Base-by-base conservation (phyloP, 192 early-diverging fungal species). In the Allomyces javanicus region DNA sequence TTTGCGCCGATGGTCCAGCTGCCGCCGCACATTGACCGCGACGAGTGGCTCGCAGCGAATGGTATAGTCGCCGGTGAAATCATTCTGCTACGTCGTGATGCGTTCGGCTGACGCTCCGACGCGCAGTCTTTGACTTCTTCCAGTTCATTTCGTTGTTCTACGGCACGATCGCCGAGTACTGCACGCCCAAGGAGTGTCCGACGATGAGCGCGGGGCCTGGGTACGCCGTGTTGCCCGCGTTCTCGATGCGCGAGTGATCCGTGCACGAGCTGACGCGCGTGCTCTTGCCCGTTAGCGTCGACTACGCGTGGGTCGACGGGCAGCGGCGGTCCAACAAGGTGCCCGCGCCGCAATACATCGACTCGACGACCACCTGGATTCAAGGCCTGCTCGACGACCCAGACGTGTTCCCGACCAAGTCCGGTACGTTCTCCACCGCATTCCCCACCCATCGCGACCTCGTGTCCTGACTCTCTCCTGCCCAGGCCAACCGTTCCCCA, bases 281-380 rank as follows among this genome's bases (percentile, higher is more conserved):
- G 43, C 43, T 66, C 44, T 12, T 45, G 55, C 65, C n/a, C 21
- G 14, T 19, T 67, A 83, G 78, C 63, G 75, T 75, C 66, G 94
- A 97, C 68, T 97, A 94, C 73, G 83, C 83, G 9, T 98, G 95
- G 95, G 86, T 85, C 62, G 95, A 98, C 77, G 86, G 83, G 14
- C 79, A 84, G 62, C 79, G 83, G 62, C 86, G 85, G 67, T 87
- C 85, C 58, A 76, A 87, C 26, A 96, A 92, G 71, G 78, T 93
- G 43, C 81, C 91, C 9, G 95, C 95, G 27, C 86, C 89, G n/a
- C 89, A 93, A 70, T 96, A 98, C 69, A 89, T 95, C 33, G 92
- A 98, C 80, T 94, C 87, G 71, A 88, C 90, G 63, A 82, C 90
- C 71, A 87, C 87, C 19, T 85, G 86, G 78, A 87, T 95, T 63